Evolutionary conservation across 225 moss, liverwort and hornwort species (phyloP), one percentile per base, ranked within the genome.

Genomic region (Climacium dendroides): DNA sequence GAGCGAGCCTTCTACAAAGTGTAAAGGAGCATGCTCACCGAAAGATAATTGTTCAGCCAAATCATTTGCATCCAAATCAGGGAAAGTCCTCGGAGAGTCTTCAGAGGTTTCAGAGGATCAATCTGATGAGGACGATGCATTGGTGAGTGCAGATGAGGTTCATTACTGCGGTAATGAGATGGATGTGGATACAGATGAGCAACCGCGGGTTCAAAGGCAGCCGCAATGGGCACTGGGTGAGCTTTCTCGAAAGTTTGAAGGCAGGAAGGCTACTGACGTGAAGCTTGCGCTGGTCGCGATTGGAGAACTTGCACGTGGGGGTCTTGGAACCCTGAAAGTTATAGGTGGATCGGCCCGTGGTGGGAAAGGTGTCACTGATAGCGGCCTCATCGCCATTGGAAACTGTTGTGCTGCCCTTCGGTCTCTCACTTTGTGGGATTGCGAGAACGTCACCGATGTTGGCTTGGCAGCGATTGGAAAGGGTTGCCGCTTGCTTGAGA

Each of bases 221-320:
- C 95, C 96, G n/a, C 95, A 93, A 65, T 96, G 93, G 94, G 95
- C 94, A 39, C 84, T 94, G 3, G 96, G 95, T 37, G 95, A 96
- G 53, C 94, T 96, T 63, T 93, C 95, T 80, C 92, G 95, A 41
- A 84, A 79, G 78, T 91, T 96, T 79, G 93, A 94, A 88, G 95
- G 94, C 86, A 93, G 90, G 80, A 94, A 91, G 86, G 95, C 95
- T 22, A 94, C 94, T 18, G 95, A 96, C 62, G 92, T 94, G 11
- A 89, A 92, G 87, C 93, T 96, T 47, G 92, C 94, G 25, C 87
- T 92, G 57, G 93, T 95, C 52, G 96, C 95, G 65, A 90, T 95
- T 60, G 96, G 95, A 69, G 93, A 94, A 26, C 93, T 93, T 70
- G 95, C 92, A 29, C 92, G 93, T 60, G 96, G 96, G 52, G 96